phyloP scores from a whole-genome alignment of 1,284 basidiomycete genomes.

The Ceratobasidium theobromae region DNA sequence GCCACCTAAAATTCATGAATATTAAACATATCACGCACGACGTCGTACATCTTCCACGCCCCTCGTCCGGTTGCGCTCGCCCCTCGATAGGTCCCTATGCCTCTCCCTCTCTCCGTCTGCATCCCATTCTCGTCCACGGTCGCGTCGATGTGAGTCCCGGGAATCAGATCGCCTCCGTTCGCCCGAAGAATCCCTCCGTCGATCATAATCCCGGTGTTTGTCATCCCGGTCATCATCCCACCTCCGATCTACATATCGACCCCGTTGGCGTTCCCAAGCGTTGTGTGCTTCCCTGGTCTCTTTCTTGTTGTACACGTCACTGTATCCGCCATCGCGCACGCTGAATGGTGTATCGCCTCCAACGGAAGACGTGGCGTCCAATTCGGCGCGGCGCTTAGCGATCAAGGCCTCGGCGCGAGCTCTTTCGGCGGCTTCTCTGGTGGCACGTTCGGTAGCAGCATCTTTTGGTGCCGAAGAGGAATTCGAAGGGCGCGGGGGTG shows the following conservation, averaged over 20 bases:
- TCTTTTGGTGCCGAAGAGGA: conserved; percentile 37
- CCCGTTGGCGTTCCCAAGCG: conserved; percentile 4
- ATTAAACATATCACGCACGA: background rate
- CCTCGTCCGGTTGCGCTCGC: conserved; percentile 4
- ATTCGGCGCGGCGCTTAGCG: conserved; percentile 60
- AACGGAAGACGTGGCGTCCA: conserved; percentile 64
- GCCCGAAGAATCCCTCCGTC: no score
- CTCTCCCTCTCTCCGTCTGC: background rate
- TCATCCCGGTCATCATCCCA: conserved; percentile 21
- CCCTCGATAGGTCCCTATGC: background rate
- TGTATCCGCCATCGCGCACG: conserved; percentile 53
- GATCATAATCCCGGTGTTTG: background rate
- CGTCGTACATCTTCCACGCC: conserved; percentile 17
- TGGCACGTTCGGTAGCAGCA: conserved; percentile 35
- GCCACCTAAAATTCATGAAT: background rate
- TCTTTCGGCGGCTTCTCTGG: conserved; percentile 71
- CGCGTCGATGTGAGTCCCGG: background rate
- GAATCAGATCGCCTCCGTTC: background rate
- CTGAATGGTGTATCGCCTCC: conserved; percentile 46
- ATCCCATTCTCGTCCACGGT: background rate
- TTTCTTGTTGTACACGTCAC: conserved; percentile 66
- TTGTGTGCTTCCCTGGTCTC: conserved; percentile 70
- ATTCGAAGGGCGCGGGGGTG: conserved; percentile 32
- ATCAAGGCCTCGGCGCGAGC: conserved; percentile 70
- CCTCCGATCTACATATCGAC: conserved; percentile 6